phyloP scores from a whole-genome alignment of 1,284 basidiomycete genomes.

The Tilletia setariae region DNA sequence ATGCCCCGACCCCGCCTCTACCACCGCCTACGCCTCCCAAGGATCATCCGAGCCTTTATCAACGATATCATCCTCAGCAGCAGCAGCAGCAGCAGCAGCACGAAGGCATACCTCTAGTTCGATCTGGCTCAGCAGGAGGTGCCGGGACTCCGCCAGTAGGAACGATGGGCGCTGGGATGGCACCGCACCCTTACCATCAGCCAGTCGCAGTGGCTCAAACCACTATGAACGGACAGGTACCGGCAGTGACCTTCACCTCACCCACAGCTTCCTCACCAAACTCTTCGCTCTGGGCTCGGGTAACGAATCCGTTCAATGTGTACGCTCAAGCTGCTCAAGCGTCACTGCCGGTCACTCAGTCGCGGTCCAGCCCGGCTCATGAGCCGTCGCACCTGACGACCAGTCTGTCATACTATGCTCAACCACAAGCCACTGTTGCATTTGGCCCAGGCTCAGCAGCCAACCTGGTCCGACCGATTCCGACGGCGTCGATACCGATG shows the following conservation, averaged over 20 bases:
- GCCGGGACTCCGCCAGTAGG: background rate
- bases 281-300: conserved; percentile 5
- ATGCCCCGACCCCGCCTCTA: background rate
- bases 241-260: background rate
- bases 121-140: background rate
- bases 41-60: background rate
- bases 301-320: background rate
- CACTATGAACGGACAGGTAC: background rate
- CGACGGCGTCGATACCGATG: background rate
- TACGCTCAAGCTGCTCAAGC: background rate
- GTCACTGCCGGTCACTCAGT: too few relatives aligned
- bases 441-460: background rate
- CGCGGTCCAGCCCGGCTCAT: too few relatives aligned
- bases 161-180: too few relatives aligned
- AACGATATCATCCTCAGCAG: background rate
- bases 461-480: background rate
- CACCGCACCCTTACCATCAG: background rate
- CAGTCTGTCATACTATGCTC: background rate
- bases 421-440: background rate
- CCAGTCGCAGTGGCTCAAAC: background rate
- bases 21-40: conserved; percentile 1
- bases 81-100: background rate
- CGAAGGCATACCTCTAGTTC: background rate
- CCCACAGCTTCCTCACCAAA: background rate
- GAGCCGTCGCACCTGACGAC: too few relatives aligned